Evolutionary conservation across 345 rosid species (phyloP).

Genomic region (Salix dunnii): DNA sequence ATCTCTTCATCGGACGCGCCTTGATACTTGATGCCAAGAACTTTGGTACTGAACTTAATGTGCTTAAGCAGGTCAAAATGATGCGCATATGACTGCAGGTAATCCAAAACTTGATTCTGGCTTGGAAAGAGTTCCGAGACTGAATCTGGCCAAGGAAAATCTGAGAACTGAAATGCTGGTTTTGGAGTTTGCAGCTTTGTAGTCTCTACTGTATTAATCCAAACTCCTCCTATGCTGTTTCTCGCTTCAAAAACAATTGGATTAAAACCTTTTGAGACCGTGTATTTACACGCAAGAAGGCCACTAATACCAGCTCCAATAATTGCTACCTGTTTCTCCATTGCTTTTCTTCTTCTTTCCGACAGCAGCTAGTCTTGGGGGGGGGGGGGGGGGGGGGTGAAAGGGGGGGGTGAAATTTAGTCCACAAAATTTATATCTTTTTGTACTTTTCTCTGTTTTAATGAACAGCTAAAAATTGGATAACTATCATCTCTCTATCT

Average conservation of each 20-base stretch:
- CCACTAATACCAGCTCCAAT: not conserved
- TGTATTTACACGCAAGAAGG: not conserved
- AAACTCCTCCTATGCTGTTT: conserved; percentile 12
- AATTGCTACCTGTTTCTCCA: not conserved
- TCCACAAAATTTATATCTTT: no score
- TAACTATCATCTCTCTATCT: no score
- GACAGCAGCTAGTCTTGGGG: no score
- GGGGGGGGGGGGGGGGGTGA: no score
- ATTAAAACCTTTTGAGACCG: not conserved
- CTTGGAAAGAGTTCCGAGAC: conserved; percentile 24
- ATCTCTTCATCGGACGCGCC: conserved; percentile 21
- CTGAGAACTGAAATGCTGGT: conserved; percentile 26
- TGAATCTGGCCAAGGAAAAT: conserved; percentile 47
- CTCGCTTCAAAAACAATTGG: not conserved
- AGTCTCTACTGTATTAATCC: conserved; percentile 10
- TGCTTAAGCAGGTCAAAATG: conserved; percentile 34
- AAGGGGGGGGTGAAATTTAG: no score
- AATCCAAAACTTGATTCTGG: conserved; percentile 29
- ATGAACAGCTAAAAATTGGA: no score
- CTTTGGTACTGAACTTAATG: conserved; percentile 34
- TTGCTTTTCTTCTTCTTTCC: not conserved
- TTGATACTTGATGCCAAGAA: conserved; percentile 20
- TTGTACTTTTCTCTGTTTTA: no score
- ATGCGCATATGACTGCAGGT: conserved; percentile 31
- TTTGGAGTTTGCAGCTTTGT: conserved; percentile 3